Conservation (phyloP, 108 stramenopile genomes). For the Skeletonema tropicum region DNA sequence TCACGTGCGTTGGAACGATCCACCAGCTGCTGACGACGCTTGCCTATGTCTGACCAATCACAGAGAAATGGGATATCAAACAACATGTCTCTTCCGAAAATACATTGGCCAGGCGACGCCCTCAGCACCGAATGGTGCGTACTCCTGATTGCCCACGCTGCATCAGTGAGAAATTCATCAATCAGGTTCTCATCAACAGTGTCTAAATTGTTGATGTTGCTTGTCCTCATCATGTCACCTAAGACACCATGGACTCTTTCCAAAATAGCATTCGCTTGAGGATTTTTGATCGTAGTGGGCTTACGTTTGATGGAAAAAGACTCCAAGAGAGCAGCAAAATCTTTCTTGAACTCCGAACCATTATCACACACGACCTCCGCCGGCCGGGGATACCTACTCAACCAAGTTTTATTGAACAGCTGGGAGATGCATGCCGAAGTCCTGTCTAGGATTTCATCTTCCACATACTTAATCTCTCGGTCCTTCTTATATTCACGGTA, state of each 20-base stretch:
- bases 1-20: slow-evolving; percentile 24
- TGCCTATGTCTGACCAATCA: slow-evolving; percentile 38
- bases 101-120: slow-evolving; percentile 37
- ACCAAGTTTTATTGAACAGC: slow-evolving; percentile 34
- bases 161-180: slow-evolving; percentile 17
- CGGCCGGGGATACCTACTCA: slow-evolving; percentile 50
- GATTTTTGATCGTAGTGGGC: slow-evolving; percentile 39
- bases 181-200: slow-evolving; percentile 2
- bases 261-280: slow-evolving; percentile 45
- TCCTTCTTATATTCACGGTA: background rate
- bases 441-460: slow-evolving; percentile 22
- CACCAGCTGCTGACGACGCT: slow-evolving; percentile 9
- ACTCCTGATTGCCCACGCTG: slow-evolving; percentile 35
- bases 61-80: slow-evolving; percentile 25
- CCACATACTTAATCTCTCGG: background rate
- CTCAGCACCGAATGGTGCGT: slow-evolving; percentile 36
- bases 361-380: slow-evolving; percentile 32
- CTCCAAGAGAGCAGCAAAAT: slow-evolving; percentile 30
- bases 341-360: slow-evolving; percentile 48
- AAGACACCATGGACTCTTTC: slow-evolving; percentile 35
- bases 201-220: slow-evolving; percentile 9
- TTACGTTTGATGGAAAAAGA: slow-evolving; percentile 29
- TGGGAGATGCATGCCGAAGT: slow-evolving; percentile 12
- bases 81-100: slow-evolving; percentile 42
- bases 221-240: slow-evolving; percentile 20